Evolutionary conservation across 352 stramenopile genomes (phyloP).

Genomic region (Phytophthora idaei): DNA sequence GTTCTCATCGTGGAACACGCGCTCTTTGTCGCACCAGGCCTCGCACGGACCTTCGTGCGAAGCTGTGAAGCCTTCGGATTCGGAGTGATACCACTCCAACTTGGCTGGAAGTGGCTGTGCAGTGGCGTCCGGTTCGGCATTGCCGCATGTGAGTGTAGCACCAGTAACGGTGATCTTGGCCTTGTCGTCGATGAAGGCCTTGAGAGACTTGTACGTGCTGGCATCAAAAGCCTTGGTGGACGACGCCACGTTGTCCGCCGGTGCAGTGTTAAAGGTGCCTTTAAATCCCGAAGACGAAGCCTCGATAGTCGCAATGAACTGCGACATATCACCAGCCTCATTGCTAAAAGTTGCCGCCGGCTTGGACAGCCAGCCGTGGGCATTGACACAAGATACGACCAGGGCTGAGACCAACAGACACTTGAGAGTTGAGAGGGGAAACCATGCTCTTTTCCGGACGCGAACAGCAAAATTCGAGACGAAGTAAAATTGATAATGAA

Average conservation of each 20-base stretch:
- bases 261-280: conserved; percentile 26
- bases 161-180: conserved; percentile 27
- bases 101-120: conserved; percentile 25
- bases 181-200: conserved; percentile 34
- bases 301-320: conserved; percentile 42
- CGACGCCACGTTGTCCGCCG: conserved; percentile 28
- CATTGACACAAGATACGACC: conserved; percentile 16
- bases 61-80: conserved; percentile 38
- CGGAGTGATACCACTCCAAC: conserved; percentile 40
- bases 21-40: conserved; percentile 47
- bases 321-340: conserved; percentile 21
- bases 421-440: neutral
- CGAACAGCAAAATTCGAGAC: neutral
- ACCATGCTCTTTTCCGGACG: neutral
- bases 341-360: conserved; percentile 32
- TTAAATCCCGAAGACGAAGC: conserved; percentile 29
- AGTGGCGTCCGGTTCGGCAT: conserved; percentile 25
- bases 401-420: conserved; percentile 16
- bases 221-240: conserved; percentile 33
- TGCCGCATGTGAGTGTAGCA: conserved; percentile 32
- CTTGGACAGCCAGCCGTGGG: conserved; percentile 33
- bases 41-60: conserved; percentile 51
- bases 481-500: neutral
- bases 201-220: conserved; percentile 33
- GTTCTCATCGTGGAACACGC: conserved; percentile 45